Evolutionary conservation across 768 basidiomycete genomes (phyloP), one percentile per base, ranked within the genome.

Genomic region (Podaxis sp.): DNA sequence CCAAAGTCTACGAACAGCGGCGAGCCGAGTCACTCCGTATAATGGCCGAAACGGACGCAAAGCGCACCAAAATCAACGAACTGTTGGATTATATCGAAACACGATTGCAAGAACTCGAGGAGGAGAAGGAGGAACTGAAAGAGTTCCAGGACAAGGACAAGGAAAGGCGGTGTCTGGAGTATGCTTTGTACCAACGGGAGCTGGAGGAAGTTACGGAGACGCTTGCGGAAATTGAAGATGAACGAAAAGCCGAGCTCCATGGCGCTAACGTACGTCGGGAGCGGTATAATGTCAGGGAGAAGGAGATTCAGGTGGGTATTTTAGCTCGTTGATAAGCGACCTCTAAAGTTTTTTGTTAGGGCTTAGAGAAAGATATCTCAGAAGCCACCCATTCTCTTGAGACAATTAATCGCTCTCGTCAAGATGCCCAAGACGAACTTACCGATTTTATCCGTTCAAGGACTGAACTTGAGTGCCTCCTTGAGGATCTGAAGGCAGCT

Each of bases 61-160:
- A 98, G 68, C 88, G 94, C 7, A 78, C 83, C 13, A 98, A 98
- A 74, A 97, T 99, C 64, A 86, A 81, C 66, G 95, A 98, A 65
- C 76, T 97, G 9, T 81, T 98, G 18, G 86, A 89, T 1, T 93
- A 91, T 69, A 98, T 98, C 68, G 93, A 98, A 63, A 88, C 91
- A 7, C 86, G 95, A 2, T 76, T 99, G 55, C 76, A 80, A 2
- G 96, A 98, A 73, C 87, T 98, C 5, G 96, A 99, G 69, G 94
- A 97, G 68, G 97, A 99, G 76, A 98, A 98, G 71, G 93, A 96
- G 64, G 97, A 99, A 70, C 74, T 99, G 59, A 96, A 95, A 70
- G 94, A 97, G 71, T 99, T 92, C 69, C 94, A 97, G 71, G 88
- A 92, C 64, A 94, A 94, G 70, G 97, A 99, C 70, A 93, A 93